A percentile compares a stretch with the other conserved stretches of the same genome.
These are phyloP conservation scores for Ophiostoma piceae DNA, from an alignment of 2,329 filamentous ascomycete species.

Conservation along the genomic window DNA sequence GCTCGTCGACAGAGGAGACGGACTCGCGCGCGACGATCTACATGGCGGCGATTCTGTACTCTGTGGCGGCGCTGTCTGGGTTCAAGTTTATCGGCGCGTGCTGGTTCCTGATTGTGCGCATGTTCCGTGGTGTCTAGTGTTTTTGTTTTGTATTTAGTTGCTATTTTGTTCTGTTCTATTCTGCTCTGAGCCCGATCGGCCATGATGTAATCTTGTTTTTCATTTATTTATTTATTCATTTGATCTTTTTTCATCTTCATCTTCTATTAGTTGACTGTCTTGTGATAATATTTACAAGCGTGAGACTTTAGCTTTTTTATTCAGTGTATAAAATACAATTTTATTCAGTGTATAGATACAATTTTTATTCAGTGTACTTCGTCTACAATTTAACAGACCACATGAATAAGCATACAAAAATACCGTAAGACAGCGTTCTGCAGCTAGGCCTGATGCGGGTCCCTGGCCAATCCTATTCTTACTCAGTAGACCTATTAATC, in stretches of 20 bases:
- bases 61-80: conserved; percentile 73
- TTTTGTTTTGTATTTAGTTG: not conserved
- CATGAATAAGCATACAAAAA: too few species aligned
- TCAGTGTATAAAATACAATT: too few species aligned
- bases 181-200: not conserved
- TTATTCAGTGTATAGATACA: too few species aligned
- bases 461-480: too few species aligned
- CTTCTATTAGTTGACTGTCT: not conserved
- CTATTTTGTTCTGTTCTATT: not conserved
- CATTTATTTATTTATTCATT: not conserved
- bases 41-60: conserved; percentile 82
- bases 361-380: too few species aligned
- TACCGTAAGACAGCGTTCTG: too few species aligned
- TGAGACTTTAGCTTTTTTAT: too few species aligned
- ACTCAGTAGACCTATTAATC: too few species aligned
- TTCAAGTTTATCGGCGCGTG: conserved; percentile 84
- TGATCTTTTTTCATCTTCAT: not conserved
- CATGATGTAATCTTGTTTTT: not conserved
- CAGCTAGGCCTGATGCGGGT: too few species aligned
- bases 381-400: too few species aligned
- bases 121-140: conserved; percentile 66
- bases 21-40: conserved; percentile 65
- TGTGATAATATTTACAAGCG: too few species aligned
- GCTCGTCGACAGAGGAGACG: conserved; percentile 42
- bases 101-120: conserved; percentile 86